Evolutionary conservation across 2,329 filamentous ascomycete species (phyloP), one percentile per base, ranked within the genome.

Genomic region (Talaromyces sp.): DNA sequence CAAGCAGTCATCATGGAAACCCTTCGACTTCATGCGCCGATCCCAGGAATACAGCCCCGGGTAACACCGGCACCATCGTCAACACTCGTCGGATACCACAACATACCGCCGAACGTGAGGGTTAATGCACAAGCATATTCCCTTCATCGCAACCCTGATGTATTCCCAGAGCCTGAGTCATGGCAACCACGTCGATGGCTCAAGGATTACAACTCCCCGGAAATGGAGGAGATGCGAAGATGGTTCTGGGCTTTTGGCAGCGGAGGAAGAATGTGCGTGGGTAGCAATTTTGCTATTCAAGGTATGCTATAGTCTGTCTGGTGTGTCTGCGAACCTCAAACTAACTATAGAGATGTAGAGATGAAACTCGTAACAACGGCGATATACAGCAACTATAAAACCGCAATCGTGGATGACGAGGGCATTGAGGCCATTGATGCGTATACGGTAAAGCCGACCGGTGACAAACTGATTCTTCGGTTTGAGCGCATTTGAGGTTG

Each of bases 281-380:
- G 81, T 19, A 81, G 79, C 64, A 80, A 83, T 70, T 72, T 83
- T 35, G 81, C 81, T 8, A 70, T 81, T 67, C 81, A 83, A 73
- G 78, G 80, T 82, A 73, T 35, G 63, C 45, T 37, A 31, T n/a
- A 25, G 11, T 27, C 41, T n/a, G 10, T n/a, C n/a, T 11, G 31
- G 1, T 15, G 35, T 17, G 22, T 15, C 31, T 35, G 31, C 8
- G 17, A 19, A 25, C 9, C 15, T 15, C n/a, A 19, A 27, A n/a
- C 25, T 66, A n/a, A 68, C 27, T 35, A 17, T 57, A 13, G 3
- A 7, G n/a, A 61, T 70, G 72, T 70, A 89, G 90, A 91, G 68
- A 91, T 93, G 79, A 93, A 93, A 76, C 81, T 90, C 52, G 85
- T 89, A 5, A 78, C 89, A 37, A 89, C 89, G 0, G 85, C 86